Evolutionary conservation across 345 rosid species (phyloP), one percentile per base, ranked within the genome.

Genomic region (Pistacia atlantica): DNA sequence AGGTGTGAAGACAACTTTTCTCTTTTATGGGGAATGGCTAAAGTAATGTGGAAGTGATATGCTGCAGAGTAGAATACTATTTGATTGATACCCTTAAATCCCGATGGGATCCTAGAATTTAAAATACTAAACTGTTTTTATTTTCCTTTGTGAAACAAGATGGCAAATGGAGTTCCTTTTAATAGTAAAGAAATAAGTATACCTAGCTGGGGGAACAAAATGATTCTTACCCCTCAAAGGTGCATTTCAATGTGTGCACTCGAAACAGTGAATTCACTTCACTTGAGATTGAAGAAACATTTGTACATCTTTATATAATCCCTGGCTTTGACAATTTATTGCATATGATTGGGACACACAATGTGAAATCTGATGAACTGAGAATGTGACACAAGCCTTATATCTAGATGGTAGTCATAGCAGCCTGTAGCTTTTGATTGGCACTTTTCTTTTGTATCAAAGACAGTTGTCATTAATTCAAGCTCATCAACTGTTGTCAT

Each of bases 1-100:
- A 96, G 97, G 98, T 96, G 64, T 10, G 46, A 46, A 67, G 64
- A 28, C 59, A 61, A 71, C 35, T 68, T 22, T 65, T 49, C 46
- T 58, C 61, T 58, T 60, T 64, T 63, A 9, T 73, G 35, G 42
- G 60, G 46, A 68, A 62, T 62, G 31, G 8, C 46, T 65, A 33
- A 55, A 52, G 64, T 76, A 46, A 51, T 37, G n/a, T 33, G 20
- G 57, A 68, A 68, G 13, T 52, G 8, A 68, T 25, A 25, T 49
- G 35, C n/a, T 25, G 59, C n/a, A 51, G 4, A 31, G 20, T 17
- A 46, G 48, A 65, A 8, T 5, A 25, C 71, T 28, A 18, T 57
- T 16, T 60, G 10, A 68, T 72, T 37, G 48, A 18, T 46, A 42
- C 45, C 68, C 42, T 45, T 76, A 35, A 42, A 62, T 67, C 14